These are phyloP conservation scores for Forsythia viridissima DNA, from an alignment of 257 asterid genomes.

Conservation along the genomic window DNA sequence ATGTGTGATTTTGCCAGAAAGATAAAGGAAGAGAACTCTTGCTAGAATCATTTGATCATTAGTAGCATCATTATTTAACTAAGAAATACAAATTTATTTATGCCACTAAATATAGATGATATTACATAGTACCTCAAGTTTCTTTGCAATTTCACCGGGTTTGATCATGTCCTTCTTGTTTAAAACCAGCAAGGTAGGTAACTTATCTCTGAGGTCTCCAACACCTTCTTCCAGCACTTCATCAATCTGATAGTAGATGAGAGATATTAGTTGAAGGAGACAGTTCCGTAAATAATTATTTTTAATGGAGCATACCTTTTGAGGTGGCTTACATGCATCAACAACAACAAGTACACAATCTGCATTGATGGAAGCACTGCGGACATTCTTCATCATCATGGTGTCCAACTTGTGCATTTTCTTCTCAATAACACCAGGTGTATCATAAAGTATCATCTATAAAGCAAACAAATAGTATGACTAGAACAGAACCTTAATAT, in stretches of 20 bases:
- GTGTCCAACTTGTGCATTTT: conserved; percentile 92
- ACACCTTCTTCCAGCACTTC: conserved; percentile 78
- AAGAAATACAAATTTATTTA: background rate
- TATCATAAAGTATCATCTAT: conserved; percentile 96
- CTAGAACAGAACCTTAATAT: background rate
- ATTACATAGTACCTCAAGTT: conserved; percentile 58
- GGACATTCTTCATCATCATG: conserved; percentile 97
- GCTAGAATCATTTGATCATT: background rate
- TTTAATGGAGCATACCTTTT: conserved; percentile 52
- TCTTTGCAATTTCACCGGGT: conserved; percentile 98
- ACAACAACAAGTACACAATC: conserved; percentile 90
- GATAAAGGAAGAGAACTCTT: background rate
- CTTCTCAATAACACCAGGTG: conserved; percentile 98
- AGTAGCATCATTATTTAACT: background rate
- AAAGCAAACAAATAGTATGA: conserved; percentile 19
- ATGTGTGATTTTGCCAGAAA: background rate
- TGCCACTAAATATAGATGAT: background rate
- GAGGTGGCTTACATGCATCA: conserved; percentile 81
- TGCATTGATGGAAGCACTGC: conserved; percentile 86
- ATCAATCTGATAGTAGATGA: conserved; percentile 58
- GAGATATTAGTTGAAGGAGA: conserved; percentile 15
- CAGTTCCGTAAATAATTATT: background rate
- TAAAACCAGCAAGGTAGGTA: conserved; percentile 81
- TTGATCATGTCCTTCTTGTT: conserved; percentile 94
- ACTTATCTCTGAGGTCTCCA: conserved; percentile 56